A percentile compares a stretch with the other conserved stretches of the same genome.
Evolutionary conservation across 768 basidiomycete genomes (phyloP).

Genomic region (Holtermannia corniformis): DNA sequence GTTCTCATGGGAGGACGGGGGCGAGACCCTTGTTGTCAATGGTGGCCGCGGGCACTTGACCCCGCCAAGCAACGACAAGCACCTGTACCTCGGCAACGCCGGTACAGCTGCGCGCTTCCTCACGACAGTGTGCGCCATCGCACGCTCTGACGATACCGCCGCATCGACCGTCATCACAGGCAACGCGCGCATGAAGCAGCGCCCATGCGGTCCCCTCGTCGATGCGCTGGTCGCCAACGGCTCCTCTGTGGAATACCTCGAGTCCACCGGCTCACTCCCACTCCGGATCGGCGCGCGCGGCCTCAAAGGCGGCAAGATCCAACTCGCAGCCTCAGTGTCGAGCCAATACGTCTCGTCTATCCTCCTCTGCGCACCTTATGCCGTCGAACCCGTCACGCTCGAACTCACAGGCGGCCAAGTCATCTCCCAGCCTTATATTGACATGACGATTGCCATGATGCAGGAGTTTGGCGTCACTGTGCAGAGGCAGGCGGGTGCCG

Average conservation of each 20-base stretch:
- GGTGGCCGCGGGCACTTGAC: constrained; percentile 74
- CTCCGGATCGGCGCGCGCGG: constrained; percentile 63
- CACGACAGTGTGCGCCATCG: constrained; percentile 86
- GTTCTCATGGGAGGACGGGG: constrained; percentile 92
- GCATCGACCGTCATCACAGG: constrained; percentile 75
- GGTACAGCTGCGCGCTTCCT: constrained; percentile 97
- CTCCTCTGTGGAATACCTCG: constrained; percentile 65
- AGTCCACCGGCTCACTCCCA: constrained; percentile 69
- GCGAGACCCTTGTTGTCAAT: constrained; percentile 84
- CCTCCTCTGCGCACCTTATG: constrained; percentile 92
- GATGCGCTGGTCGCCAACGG: constrained; percentile 77
- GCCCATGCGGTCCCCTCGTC: constrained; percentile 90
- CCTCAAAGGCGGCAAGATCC: constrained; percentile 68
- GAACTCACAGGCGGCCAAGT: constrained; percentile 89
- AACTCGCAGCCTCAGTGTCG: constrained; percentile 86
- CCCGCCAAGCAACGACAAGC: constrained; percentile 66
- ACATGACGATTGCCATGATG: constrained; percentile 99
- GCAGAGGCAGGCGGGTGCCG: constrained; percentile 53
- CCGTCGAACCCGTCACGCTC: constrained; percentile 66
- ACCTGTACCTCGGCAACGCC: constrained; percentile 92
- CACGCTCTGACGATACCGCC: constrained; percentile 24
- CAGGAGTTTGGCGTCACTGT: constrained; percentile 75
- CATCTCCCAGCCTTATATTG: constrained; percentile 97
- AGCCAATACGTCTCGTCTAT: constrained; percentile 98
- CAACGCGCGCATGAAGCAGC: constrained; percentile 97